phyloP scores from a whole-genome alignment of 805 yeast genomes.

The Candida insectorum region DNA sequence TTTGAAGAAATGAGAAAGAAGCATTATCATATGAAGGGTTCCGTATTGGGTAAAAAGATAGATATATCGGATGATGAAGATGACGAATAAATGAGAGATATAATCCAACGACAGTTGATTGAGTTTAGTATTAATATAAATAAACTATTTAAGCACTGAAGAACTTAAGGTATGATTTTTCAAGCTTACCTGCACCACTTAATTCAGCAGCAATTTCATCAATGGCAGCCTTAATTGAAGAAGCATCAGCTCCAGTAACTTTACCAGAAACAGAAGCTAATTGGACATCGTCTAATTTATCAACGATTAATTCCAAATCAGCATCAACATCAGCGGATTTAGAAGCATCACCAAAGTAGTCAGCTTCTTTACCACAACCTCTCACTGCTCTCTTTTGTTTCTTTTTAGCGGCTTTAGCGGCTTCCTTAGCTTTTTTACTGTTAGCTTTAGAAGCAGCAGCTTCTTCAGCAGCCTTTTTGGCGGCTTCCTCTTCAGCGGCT shows the following conservation, averaged over 20 bases:
- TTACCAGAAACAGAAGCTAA: conserved; percentile 72
- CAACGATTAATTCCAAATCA: conserved; percentile 78
- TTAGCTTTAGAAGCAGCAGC: conserved; percentile 57
- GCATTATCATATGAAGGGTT: conserved; percentile 66
- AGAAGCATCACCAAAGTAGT: conserved; percentile 77
- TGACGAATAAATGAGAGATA: conserved; percentile 5
- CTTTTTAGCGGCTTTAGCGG: conserved; percentile 97
- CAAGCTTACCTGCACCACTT: conserved; percentile 51
- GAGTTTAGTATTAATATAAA: not conserved
- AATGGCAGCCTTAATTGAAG: conserved; percentile 58
- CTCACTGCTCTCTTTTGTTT: conserved; percentile 91
- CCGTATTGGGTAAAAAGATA: conserved; percentile 38
- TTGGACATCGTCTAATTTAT: conserved; percentile 73
- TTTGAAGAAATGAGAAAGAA: conserved; percentile 79
- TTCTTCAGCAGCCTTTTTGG: conserved; percentile 72
- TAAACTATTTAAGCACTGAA: conserved; percentile 22
- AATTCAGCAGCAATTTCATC: conserved; percentile 53
- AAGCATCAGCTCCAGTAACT: conserved; percentile 54
- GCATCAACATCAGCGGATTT: conserved; percentile 67
- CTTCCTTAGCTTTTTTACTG: conserved; percentile 83
- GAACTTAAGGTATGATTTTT: conserved; percentile 52
- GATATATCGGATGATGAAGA: conserved; percentile 24
- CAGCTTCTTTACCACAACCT: conserved; percentile 75
- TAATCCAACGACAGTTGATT: not conserved
- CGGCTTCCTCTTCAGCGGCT: conserved; percentile 83